Evolutionary conservation across 176 grass and related monocot species (phyloP).

Genomic region (Lolium perenne): DNA sequence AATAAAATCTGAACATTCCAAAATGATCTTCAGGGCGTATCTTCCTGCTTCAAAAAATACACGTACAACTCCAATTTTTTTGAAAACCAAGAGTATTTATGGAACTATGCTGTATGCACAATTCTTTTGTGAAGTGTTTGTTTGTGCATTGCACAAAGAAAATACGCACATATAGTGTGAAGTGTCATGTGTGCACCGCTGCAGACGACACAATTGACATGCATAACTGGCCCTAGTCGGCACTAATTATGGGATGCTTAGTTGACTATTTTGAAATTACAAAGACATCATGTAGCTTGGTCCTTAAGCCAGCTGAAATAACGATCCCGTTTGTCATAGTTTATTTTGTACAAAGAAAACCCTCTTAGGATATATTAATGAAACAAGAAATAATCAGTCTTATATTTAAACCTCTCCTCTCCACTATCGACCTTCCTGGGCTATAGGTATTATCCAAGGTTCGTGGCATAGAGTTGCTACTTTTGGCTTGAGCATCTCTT

Average conservation of each 20-base stretch:
- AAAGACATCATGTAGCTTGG: background rate
- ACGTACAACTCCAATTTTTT: background rate
- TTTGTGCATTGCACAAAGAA: background rate
- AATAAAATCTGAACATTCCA: background rate
- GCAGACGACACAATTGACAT: background rate
- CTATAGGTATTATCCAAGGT: constrained; percentile 9
- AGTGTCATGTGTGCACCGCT: background rate
- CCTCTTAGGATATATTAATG: constrained; percentile 1
- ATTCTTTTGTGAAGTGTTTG: background rate
- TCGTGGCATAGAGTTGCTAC: background rate
- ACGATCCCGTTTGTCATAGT: background rate
- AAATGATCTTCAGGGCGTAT: constrained; percentile 17
- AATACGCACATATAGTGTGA: background rate
- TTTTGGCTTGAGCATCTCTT: background rate
- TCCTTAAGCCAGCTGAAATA: background rate
- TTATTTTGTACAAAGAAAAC: background rate
- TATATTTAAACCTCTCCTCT: background rate
- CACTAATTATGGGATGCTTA: background rate
- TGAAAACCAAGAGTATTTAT: background rate
- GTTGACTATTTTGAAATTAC: background rate
- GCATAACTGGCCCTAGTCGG: background rate
- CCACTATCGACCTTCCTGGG: background rate
- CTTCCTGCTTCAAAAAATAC: background rate
- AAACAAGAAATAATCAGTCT: background rate
- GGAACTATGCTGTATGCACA: constrained; percentile 5